A percentile compares a stretch with the other conserved stretches of the same genome.
These are phyloP conservation scores for Volvox carteri DNA, from an alignment of 163 green algal genomes.

Conservation along the genomic window DNA sequence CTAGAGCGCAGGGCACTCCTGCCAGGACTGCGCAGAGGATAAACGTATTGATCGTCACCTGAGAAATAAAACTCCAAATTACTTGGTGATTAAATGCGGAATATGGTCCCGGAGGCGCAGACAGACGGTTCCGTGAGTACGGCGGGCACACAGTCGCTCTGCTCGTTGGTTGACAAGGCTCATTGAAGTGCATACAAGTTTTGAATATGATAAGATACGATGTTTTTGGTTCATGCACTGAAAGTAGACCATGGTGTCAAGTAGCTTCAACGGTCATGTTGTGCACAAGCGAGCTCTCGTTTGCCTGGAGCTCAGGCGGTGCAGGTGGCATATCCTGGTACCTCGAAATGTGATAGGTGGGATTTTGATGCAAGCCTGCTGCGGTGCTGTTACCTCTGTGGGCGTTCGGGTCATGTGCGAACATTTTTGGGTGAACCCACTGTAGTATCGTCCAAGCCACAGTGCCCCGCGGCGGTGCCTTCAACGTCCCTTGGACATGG, in stretches of 20 bases:
- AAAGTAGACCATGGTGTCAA: neutral
- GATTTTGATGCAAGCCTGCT: neutral
- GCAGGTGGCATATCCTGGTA: neutral
- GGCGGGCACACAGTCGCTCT: too few relatives aligned
- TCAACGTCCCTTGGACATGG: conserved; percentile 11
- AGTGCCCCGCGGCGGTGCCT: neutral
- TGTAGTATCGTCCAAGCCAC: neutral
- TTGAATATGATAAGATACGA: neutral
- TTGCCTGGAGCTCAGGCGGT: neutral
- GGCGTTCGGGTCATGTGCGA: neutral
- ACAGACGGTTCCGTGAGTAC: too few relatives aligned
- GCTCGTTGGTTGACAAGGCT: too few relatives aligned
- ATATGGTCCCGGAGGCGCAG: too few relatives aligned
- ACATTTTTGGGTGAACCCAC: neutral
- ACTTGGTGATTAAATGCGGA: too few relatives aligned
- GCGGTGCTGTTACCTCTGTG: neutral
- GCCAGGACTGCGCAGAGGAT: too few relatives aligned
- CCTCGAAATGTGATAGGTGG: neutral
- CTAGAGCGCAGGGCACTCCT: too few relatives aligned
- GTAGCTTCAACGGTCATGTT: neutral
- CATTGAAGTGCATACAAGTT: too few relatives aligned
- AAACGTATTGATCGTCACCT: too few relatives aligned
- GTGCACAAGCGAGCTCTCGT: neutral
- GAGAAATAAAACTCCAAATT: too few relatives aligned
- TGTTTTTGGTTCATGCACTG: neutral